Evolutionary conservation across 2,329 filamentous ascomycete genomes (phyloP), one percentile per base, ranked within the genome.

Genomic region (Botrytis byssoidea): DNA sequence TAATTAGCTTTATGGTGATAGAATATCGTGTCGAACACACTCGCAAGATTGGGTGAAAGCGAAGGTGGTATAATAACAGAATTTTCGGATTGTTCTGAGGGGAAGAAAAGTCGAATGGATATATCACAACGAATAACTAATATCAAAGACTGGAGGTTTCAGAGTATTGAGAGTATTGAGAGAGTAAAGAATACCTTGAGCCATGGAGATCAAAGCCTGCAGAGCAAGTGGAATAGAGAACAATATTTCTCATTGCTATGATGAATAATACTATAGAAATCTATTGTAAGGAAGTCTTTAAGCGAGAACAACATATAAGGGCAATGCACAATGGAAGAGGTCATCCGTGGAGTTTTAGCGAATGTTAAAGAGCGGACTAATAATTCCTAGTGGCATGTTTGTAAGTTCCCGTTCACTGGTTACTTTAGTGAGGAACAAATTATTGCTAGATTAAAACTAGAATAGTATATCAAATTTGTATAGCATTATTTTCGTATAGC

Each of bases 11-110:
- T 55, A 8, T 16, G 25, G 3, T 55, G 25, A 55, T 16, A 7
- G 0, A 0, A 29, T 16, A 2, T 18, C 7, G 5, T 29, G 1
- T 7, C 8, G 2, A 29, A 55, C 4, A 7, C 14, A n/a, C 25
- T 16, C 14, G 25, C 1, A 2, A 14, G 14, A 29, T 55, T 6
- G 1, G 25, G 22, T n/a, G 3, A n/a, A 25, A 12, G 4, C 14
- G 25, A n/a, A 55, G 48, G 1, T 14, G 12, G 5, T n/a, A 16
- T 20, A 10, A 25, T 48, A 12, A 25, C 22, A 12, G 22, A 51
- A 51, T 51, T n/a, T 0, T 14, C 10, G 25, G 48, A n/a, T 51
- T 51, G 0, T 14, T n/a, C 4, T 25, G 12, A 5, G 22, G 48
- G 4, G 6, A 51, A 51, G 0, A 46, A 25, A 6, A 2, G 12